Conservation (phyloP, 2,329 filamentous ascomycete species). For the Colletotrichum gloeosporioides region DNA sequence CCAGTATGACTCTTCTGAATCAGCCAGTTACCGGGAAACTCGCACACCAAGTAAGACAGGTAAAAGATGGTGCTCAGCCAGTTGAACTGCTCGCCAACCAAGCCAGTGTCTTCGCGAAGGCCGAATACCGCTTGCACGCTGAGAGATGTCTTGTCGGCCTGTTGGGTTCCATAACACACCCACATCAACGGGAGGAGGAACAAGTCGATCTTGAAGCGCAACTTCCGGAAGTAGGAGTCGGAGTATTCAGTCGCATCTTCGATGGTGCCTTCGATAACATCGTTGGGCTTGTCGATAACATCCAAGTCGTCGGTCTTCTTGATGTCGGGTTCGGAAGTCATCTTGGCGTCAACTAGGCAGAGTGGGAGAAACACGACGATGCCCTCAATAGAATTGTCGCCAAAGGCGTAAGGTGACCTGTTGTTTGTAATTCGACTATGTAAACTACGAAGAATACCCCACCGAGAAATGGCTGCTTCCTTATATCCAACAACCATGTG, state of each 20-base stretch:
- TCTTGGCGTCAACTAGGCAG: not conserved
- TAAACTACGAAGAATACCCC: not conserved
- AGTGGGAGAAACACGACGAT: not conserved
- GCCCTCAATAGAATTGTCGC: not conserved
- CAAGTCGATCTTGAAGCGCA: constrained; percentile 34
- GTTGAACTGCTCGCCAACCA: constrained; percentile 34
- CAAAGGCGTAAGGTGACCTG: not conserved
- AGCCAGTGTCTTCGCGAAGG: constrained; percentile 30
- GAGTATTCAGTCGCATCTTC: constrained; percentile 24
- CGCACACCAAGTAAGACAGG: constrained; percentile 31
- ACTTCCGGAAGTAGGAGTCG: constrained; percentile 28
- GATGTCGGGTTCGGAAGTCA: not conserved
- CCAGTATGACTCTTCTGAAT: constrained; percentile 30
- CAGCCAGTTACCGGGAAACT: constrained; percentile 30
- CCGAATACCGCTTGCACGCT: constrained; percentile 34
- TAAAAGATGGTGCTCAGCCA: constrained; percentile 36
- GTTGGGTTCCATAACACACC: constrained; percentile 31
- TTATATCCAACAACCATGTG: not conserved
- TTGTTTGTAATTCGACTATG: not conserved
- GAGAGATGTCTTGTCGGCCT: constrained; percentile 35
- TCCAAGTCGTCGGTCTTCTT: not conserved
- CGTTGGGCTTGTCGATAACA: not conserved
- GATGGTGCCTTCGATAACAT: constrained; percentile 1
- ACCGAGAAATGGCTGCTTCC: not conserved
- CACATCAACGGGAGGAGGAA: constrained; percentile 35